Percentiles rank a stretch among this genome's conserved stretches.
These are phyloP conservation scores for Heimioporus punctisporus DNA, from an alignment of 1,284 basidiomycete species.

Conservation along the genomic window DNA sequence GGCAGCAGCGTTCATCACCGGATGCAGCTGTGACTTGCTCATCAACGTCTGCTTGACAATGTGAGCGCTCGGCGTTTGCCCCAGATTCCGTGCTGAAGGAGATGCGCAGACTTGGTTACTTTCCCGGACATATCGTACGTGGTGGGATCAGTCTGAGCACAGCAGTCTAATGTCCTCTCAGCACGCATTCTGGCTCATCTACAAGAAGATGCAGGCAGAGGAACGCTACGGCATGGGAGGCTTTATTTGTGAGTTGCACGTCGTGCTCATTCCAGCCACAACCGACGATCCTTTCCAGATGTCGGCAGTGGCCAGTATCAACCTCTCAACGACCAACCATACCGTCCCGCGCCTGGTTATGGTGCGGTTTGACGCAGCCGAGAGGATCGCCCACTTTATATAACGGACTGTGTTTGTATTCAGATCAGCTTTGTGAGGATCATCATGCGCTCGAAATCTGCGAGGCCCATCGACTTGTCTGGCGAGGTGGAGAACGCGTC, in stretches of 20 bases:
- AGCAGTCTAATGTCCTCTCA: slow-evolving; percentile 10
- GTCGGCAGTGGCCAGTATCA: slow-evolving; percentile 30
- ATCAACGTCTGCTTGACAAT: slow-evolving; percentile 76
- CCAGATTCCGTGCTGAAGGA: slow-evolving; percentile 1
- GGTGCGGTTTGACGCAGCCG: slow-evolving; percentile 16
- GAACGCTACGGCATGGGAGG: slow-evolving; percentile 72
- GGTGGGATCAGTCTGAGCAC: slow-evolving; percentile 15
- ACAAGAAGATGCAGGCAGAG: slow-evolving; percentile 80
- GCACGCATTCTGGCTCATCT: slow-evolving; percentile 73
- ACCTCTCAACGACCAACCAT: slow-evolving; percentile 18
- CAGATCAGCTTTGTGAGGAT: slow-evolving; percentile 48
- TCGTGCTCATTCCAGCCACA: not conserved
- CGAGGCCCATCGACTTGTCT: slow-evolving; percentile 66
- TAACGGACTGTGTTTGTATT: not conserved
- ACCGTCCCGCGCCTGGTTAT: slow-evolving; percentile 21
- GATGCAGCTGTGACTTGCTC: slow-evolving; percentile 72
- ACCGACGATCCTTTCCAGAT: slow-evolving; percentile 15
- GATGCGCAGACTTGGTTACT: slow-evolving; percentile 62
- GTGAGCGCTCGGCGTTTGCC: slow-evolving; percentile 39
- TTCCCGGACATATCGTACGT: slow-evolving; percentile 70
- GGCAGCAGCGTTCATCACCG: slow-evolving; percentile 68
- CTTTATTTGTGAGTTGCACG: slow-evolving; percentile 53
- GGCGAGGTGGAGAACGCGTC: slow-evolving; percentile 65
- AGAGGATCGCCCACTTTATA: not conserved
- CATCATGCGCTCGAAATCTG: slow-evolving; percentile 78